Evolutionary conservation across 2,329 filamentous ascomycete species (phyloP).

Genomic region (Neonectria sp.): DNA sequence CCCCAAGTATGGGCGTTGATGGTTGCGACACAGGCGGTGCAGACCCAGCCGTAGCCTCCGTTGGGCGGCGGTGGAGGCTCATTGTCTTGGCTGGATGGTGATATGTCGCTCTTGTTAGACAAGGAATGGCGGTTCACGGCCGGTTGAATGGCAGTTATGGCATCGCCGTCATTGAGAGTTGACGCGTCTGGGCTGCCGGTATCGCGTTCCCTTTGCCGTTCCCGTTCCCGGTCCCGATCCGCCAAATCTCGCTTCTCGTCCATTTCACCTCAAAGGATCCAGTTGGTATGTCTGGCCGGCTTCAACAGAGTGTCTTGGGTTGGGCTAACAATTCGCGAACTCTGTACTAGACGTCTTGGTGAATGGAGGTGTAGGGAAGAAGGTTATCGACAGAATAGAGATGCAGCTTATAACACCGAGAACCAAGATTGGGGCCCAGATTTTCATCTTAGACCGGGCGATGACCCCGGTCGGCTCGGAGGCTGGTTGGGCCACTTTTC

Average conservation of each 20-base stretch:
- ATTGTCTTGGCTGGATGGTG: constrained; percentile 32
- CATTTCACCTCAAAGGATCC: constrained; percentile 25
- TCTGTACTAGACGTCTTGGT: background rate
- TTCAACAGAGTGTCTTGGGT: background rate
- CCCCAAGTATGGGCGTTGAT: constrained; percentile 84
- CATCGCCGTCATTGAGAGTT: constrained; percentile 42
- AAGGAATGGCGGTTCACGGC: constrained; percentile 17
- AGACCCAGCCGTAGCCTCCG: constrained; percentile 71
- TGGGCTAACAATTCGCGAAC: background rate
- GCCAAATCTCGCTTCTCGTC: constrained; percentile 38
- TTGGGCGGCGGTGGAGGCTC: constrained; percentile 62
- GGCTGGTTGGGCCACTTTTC: constrained; percentile 12
- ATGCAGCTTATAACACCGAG: constrained; percentile 22
- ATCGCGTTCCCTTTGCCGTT: constrained; percentile 29
- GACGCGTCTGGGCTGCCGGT: constrained; percentile 38
- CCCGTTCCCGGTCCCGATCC: constrained; percentile 28
- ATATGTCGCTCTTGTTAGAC: constrained; percentile 31
- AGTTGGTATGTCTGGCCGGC: background rate
- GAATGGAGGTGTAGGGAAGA: background rate
- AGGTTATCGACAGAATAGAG: background rate
- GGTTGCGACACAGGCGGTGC: constrained; percentile 56
- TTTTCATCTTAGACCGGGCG: constrained; percentile 27
- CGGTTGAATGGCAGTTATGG: constrained; percentile 35
- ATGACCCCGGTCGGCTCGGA: constrained; percentile 26
- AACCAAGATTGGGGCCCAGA: constrained; percentile 16